Percentiles rank a stretch among this genome's conserved stretches.
Evolutionary conservation across 2,329 filamentous ascomycete species (phyloP).

Genomic region (Helminthosporium solani): DNA sequence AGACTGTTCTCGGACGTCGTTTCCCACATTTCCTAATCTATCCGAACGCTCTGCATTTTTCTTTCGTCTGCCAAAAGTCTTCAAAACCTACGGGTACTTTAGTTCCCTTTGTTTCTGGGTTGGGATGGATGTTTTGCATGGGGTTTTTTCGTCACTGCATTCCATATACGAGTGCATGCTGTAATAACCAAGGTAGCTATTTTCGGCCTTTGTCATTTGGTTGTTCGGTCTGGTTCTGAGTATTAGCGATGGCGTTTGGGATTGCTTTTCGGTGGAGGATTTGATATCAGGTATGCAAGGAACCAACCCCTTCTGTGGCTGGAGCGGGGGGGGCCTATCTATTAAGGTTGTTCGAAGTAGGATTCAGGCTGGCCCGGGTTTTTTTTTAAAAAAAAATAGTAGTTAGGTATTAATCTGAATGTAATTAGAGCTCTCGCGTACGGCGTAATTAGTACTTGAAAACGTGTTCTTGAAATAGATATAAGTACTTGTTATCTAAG

Average conservation of each 20-base stretch:
- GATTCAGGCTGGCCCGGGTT: no score
- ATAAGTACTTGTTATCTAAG: no score
- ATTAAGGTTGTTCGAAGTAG: no score
- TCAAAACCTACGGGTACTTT: neutral
- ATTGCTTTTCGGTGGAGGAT: neutral
- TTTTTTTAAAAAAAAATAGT: no score
- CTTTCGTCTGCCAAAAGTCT: neutral
- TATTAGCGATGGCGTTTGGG: constrained; percentile 31
- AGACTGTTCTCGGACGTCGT: neutral
- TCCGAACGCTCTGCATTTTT: neutral
- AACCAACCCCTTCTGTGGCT: no score
- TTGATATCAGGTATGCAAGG: neutral
- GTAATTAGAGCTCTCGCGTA: no score
- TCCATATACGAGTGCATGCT: neutral
- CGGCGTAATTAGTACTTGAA: no score
- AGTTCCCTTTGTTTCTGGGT: neutral
- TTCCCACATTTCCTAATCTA: neutral
- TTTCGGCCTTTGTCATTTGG: neutral
- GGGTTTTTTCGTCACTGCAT: neutral
- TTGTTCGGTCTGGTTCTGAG: neutral
- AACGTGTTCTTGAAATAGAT: no score
- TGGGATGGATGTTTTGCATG: neutral
- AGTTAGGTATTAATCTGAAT: no score
- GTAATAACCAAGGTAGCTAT: constrained; percentile 1
- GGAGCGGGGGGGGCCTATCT: no score